Conservation (phyloP, 257 asterid genomes). For the Solanum bulbocastanum region DNA sequence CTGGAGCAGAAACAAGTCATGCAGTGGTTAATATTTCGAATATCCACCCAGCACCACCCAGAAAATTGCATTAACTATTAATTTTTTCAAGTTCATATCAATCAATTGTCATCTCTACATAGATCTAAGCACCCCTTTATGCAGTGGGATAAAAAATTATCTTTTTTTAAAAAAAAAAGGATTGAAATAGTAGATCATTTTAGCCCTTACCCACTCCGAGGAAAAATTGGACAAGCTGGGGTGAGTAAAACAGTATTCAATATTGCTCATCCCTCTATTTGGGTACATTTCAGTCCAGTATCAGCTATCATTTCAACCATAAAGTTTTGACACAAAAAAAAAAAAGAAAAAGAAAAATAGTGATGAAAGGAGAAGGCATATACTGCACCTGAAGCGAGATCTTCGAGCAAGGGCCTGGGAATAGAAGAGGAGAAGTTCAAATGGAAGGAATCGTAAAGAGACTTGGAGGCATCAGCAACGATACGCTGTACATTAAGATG, state of each 20-base stretch:
- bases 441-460: slow-evolving; percentile 79
- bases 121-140: not conserved
- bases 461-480: slow-evolving; percentile 57
- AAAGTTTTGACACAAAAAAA: not conserved
- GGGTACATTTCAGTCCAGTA: not conserved
- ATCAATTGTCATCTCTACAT: not conserved
- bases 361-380: not conserved
- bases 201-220: not conserved
- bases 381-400: slow-evolving; percentile 68
- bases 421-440: slow-evolving; percentile 91
- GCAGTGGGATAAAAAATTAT: not conserved
- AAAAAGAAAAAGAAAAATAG: not conserved
- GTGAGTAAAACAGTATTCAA: not conserved
- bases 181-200: not conserved
- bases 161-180: not conserved
- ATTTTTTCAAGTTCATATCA: not conserved
- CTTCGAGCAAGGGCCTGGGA: slow-evolving; percentile 85
- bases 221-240: not conserved
- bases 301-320: not conserved
- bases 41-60: not conserved
- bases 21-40: not conserved
- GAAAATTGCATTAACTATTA: not conserved
- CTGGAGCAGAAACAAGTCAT: slow-evolving; percentile 15
- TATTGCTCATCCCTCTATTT: not conserved
- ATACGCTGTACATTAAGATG: slow-evolving; percentile 61